phyloP scores from a whole-genome alignment of 352 stramenopile genomes.

The Pythium brachiatum region DNA sequence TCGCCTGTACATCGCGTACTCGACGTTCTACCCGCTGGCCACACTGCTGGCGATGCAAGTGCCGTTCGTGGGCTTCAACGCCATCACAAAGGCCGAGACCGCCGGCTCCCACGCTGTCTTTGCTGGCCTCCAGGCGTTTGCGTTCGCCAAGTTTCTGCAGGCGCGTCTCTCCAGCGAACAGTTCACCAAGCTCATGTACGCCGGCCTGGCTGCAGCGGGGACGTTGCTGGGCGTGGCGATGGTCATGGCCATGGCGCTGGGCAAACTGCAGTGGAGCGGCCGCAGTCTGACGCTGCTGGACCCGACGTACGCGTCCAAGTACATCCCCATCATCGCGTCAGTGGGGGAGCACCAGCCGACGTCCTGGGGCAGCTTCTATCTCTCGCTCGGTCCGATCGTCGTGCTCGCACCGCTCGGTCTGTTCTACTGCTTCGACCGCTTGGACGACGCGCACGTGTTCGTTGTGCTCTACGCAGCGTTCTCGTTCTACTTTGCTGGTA shows the following conservation, averaged over 20 bases:
- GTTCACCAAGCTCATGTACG: conserved; percentile 46
- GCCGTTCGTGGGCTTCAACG: conserved; percentile 98
- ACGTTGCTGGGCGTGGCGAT: conserved; percentile 36
- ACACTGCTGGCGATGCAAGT: conserved; percentile 96
- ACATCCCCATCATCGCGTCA: conserved; percentile 95
- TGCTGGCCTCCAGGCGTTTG: conserved; percentile 81
- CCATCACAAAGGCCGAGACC: conserved; percentile 83
- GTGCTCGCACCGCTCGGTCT: conserved; percentile 88
- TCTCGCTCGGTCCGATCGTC: conserved; percentile 88
- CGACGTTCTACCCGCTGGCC: conserved; percentile 97
- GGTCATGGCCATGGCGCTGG: conserved; percentile 53
- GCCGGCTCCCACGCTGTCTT: conserved; percentile 91
- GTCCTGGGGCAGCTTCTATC: conserved; percentile 90
- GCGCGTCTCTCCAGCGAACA: conserved; percentile 41
- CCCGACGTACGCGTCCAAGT: conserved; percentile 93
- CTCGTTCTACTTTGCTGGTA: conserved; percentile 91
- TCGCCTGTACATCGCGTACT: conserved; percentile 97
- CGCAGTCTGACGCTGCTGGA: conserved; percentile 91
- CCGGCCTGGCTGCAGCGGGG: conserved; percentile 33
- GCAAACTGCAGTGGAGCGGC: conserved; percentile 89
- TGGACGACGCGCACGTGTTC: conserved; percentile 80
- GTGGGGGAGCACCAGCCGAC: conserved; percentile 94
- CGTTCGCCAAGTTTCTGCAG: conserved; percentile 53
- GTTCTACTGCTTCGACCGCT: conserved; percentile 78
- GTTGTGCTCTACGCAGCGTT: conserved; percentile 92